Conservation (phyloP, 805 yeast species). For the Hagleromyces aurorensis region DNA sequence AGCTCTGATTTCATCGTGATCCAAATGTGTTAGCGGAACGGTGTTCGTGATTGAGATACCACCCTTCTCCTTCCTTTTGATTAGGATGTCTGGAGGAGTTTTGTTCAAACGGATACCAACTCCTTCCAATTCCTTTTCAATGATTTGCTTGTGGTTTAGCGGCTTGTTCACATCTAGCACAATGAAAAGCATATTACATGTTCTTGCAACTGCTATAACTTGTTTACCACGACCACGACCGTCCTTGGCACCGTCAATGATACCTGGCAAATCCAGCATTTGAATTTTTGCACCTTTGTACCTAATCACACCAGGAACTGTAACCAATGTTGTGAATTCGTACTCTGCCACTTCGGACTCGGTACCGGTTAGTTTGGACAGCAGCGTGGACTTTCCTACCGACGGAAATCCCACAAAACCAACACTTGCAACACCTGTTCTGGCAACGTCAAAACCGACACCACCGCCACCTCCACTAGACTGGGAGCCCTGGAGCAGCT, state of each 20-base stretch:
- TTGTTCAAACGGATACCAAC: conserved; percentile 93
- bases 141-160: conserved; percentile 83
- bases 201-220: conserved; percentile 98
- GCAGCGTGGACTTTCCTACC: conserved; percentile 75
- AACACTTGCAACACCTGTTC: conserved; percentile 95
- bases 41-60: conserved; percentile 92
- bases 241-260: conserved; percentile 85
- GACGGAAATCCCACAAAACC: conserved; percentile 99
- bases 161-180: conserved; percentile 96
- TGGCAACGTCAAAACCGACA: conserved; percentile 94
- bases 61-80: conserved; percentile 91
- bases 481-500: conserved; percentile 62
- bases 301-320: conserved; percentile 94
- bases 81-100: conserved; percentile 84
- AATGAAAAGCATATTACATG: conserved; percentile 87
- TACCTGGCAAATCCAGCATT: conserved; percentile 88
- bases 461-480: conserved; percentile 84
- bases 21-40: conserved; percentile 84
- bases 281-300: conserved; percentile 97
- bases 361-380: conserved; percentile 87
- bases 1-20: conserved; percentile 88
- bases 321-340: conserved; percentile 94
- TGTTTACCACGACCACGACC: conserved; percentile 93
- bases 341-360: conserved; percentile 97
- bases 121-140: conserved; percentile 93